phyloP scores from a whole-genome alignment of 225 moss, liverwort and hornwort species.

The Ulota crispa region DNA sequence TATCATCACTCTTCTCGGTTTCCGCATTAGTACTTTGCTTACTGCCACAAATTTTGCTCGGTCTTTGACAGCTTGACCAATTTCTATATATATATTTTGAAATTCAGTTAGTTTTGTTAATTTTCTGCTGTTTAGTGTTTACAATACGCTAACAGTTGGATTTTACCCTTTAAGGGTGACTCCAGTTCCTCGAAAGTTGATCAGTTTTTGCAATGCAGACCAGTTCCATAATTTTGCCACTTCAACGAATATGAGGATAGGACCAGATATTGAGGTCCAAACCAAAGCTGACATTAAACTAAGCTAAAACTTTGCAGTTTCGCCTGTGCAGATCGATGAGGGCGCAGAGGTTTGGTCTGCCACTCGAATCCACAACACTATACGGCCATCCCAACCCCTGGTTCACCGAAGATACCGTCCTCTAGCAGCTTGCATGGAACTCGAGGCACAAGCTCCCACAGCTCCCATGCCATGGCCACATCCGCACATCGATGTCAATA shows the following conservation, averaged over 20 bases:
- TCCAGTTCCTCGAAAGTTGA: no score
- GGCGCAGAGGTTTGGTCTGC: background rate
- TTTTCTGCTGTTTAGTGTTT: no score
- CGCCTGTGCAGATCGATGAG: conserved; percentile 1
- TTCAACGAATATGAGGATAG: background rate
- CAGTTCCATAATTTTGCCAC: no score
- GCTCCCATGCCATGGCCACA: background rate
- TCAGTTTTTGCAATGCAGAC: no score
- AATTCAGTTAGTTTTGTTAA: no score
- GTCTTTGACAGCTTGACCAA: no score
- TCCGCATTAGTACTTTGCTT: no score
- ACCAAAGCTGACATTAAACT: background rate
- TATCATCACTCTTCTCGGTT: no score
- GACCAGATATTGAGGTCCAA: background rate
- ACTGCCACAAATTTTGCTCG: no score
- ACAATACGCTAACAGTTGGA: no score
- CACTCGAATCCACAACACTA: background rate
- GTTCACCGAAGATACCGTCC: background rate
- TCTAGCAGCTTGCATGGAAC: background rate
- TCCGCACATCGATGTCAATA: background rate
- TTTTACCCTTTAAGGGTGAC: no score
- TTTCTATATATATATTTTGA: no score
- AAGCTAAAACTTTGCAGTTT: background rate
- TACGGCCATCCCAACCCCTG: background rate
- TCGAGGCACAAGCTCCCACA: background rate